Percentiles rank a stretch among this genome's conserved stretches.
Conservation (phyloP, 179 eudicot genomes). For the Carnegiea gigantea region DNA sequence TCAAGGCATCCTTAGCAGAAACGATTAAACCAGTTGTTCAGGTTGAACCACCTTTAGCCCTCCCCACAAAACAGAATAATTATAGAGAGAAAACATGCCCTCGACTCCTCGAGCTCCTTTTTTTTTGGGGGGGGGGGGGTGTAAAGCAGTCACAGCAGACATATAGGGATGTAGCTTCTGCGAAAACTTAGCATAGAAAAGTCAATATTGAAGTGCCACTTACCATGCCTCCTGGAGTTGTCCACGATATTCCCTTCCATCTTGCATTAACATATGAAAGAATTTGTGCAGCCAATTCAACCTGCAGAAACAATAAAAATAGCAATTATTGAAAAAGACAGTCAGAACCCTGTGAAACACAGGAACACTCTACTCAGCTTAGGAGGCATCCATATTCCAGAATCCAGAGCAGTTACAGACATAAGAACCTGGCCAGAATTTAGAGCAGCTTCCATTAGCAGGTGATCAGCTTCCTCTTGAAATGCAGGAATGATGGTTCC, state of each 20-base stretch:
- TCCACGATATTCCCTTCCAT: constrained; percentile 70
- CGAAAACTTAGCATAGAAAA: background rate
- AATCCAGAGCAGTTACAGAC: constrained; percentile 1
- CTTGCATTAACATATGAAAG: constrained; percentile 44
- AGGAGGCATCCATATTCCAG: background rate
- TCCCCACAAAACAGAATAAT: background rate
- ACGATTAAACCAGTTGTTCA: too few species aligned
- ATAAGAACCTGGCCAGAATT: constrained; percentile 57
- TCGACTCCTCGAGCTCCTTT: background rate
- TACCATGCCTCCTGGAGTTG: constrained; percentile 65
- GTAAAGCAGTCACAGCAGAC: too few species aligned
- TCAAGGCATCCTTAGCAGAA: too few species aligned
- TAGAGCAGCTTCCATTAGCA: constrained; percentile 72
- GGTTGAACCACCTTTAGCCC: background rate
- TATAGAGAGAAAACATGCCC: background rate
- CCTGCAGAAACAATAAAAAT: constrained; percentile 24
- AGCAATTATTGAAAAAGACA: too few species aligned
- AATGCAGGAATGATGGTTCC: constrained; percentile 45
- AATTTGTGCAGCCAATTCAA: constrained; percentile 46
- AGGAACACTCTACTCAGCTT: background rate
- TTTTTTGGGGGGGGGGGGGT: too few species aligned
- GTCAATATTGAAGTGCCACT: constrained; percentile 7
- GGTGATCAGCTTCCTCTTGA: constrained; percentile 67
- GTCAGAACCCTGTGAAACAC: background rate
- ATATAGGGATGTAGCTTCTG: too few species aligned